Evolutionary conservation across 2,329 filamentous ascomycete species (phyloP), one percentile per base, ranked within the genome.

Genomic region (Penicillium brasilianum): DNA sequence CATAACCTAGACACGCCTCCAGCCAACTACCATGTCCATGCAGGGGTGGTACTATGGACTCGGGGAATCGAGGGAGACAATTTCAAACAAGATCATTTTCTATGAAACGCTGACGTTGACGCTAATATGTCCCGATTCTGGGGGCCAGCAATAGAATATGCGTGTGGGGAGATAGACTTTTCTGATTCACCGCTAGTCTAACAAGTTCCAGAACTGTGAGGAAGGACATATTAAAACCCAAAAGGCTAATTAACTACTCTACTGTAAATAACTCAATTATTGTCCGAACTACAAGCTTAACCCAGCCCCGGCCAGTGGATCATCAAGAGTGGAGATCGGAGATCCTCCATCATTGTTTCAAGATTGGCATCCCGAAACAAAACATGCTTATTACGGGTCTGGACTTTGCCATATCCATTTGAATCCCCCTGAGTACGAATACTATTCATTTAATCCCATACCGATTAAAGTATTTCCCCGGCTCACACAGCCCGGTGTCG

Each of bases 301-400:
- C 11, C 0, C 18, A 32, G 25, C 32, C 16, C 28, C n/a, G n/a
- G 22, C 16, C 8, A 4, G 28, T 49, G 28, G 46, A 32, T 32
- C 10, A 32, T 2, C n/a, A 18, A 49, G 1, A n/a, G 46, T 49
- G 46, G 46, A 49, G 28, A 28, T 18, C 28, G 9, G 28, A 8
- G 4, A 32, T 52, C 11, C 32, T 32, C 7, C 49, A 52, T 52
- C 22, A 18, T n/a, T 37, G 56, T 58, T 58, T 58, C 56, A 39
- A 43, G 14, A 18, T 14, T 18, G 3, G 8, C n/a, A 34, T 34
- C 18, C 39, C 48, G 56, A 58, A 53, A 58, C 56, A 48, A 58
- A 53, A 58, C 56, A 48, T 18, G 36, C 20, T 46, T 30, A 43
- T n/a, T 52, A 37, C 51, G 37, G 37, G 55, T 43, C 55, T 41